Evolutionary conservation across 345 rosid genomes (phyloP).

Genomic region (Angophora floribunda): DNA sequence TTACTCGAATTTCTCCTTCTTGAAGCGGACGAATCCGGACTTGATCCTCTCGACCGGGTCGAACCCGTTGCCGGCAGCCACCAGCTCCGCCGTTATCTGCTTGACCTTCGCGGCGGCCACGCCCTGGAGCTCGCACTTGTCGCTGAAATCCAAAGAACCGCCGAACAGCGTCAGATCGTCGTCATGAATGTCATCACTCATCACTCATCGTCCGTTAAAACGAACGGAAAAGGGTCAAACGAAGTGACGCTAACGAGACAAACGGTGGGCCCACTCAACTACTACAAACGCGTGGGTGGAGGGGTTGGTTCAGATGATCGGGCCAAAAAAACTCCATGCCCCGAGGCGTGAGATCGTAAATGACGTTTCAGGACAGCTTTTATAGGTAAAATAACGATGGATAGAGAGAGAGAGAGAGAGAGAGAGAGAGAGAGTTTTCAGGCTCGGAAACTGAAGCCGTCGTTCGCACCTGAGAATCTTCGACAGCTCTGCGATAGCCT

Average conservation of each 20-base stretch:
- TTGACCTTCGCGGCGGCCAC: constrained; percentile 81
- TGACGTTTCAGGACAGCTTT: neutral
- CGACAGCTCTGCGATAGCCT: constrained; percentile 65
- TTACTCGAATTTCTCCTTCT: constrained; percentile 68
- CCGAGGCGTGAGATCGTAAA: neutral
- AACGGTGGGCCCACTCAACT: neutral
- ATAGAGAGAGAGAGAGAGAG: neutral
- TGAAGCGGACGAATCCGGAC: constrained; percentile 71
- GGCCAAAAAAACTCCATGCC: neutral
- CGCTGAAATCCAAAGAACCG: constrained; percentile 25
- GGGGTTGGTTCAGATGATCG: neutral
- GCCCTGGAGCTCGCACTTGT: constrained; percentile 48
- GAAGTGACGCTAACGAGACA: neutral
- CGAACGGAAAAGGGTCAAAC: neutral
- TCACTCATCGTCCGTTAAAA: neutral
- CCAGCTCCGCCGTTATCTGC: constrained; percentile 68
- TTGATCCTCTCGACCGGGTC: constrained; percentile 54
- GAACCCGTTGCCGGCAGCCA: constrained; percentile 24
- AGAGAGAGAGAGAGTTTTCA: neutral
- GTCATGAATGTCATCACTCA: neutral
- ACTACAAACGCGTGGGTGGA: neutral
- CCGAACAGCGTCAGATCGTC: neutral
- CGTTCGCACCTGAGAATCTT: constrained; percentile 68
- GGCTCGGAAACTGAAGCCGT: neutral
- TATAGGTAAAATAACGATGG: neutral